These are phyloP conservation scores for Xylariaceae sp. DNA, from an alignment of 2,329 filamentous ascomycete genomes.

Conservation along the genomic window DNA sequence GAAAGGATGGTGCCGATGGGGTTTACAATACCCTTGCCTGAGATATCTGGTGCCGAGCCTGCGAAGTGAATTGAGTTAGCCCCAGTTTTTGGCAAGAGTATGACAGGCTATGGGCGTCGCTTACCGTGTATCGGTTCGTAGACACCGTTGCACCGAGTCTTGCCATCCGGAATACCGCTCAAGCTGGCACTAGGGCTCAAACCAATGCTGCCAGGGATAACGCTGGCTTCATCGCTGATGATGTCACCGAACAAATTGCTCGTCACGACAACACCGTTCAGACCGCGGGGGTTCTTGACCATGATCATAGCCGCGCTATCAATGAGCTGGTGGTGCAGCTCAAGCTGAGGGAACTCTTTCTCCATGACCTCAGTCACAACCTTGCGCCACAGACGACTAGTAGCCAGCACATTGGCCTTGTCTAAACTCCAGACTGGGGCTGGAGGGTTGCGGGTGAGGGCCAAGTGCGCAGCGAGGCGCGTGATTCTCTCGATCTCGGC, in stretches of 20 bases:
- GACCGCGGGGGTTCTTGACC: slow-evolving; percentile 84
- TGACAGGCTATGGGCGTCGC: slow-evolving; percentile 17
- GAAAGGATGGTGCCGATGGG: slow-evolving; percentile 90
- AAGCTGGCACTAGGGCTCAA: slow-evolving; percentile 85
- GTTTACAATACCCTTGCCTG: slow-evolving; percentile 87
- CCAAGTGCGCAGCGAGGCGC: slow-evolving; percentile 76
- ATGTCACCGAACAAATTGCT: slow-evolving; percentile 97
- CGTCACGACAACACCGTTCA: slow-evolving; percentile 90
- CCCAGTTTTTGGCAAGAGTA: too few species aligned
- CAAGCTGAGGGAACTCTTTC: slow-evolving; percentile 83
- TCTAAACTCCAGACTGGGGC: slow-evolving; percentile 82
- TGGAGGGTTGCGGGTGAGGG: slow-evolving; percentile 72
- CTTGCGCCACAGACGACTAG: slow-evolving; percentile 84
- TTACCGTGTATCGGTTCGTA: slow-evolving; percentile 96
- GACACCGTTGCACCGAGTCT: slow-evolving; percentile 84
- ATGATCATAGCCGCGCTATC: slow-evolving; percentile 97
- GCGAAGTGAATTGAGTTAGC: background rate
- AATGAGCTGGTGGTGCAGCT: slow-evolving; percentile 85
- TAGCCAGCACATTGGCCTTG: slow-evolving; percentile 95
- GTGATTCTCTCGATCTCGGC: slow-evolving; percentile 86
- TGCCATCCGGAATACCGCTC: slow-evolving; percentile 81
- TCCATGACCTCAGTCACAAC: slow-evolving; percentile 80
- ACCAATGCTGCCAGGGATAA: slow-evolving; percentile 88
- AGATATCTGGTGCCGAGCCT: slow-evolving; percentile 89
- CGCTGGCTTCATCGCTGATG: slow-evolving; percentile 90